These are phyloP conservation scores for Tricholoma bakamatsutake DNA, from an alignment of 768 basidiomycete genomes.

Conservation along the genomic window DNA sequence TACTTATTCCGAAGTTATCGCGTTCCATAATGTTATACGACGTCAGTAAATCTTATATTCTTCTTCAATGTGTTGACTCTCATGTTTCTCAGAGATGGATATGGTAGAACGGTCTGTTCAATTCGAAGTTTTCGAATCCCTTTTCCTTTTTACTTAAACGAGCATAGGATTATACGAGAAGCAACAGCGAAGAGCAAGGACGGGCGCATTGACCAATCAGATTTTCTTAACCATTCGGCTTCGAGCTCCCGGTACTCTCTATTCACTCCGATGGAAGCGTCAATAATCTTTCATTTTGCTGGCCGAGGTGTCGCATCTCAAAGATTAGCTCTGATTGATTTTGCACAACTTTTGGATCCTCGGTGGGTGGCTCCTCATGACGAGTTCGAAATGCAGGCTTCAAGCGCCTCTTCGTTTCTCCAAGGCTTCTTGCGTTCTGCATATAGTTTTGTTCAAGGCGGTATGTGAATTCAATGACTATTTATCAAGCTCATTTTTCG, in stretches of 20 bases:
- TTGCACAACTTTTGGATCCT: slow-evolving; percentile 88
- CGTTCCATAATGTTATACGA: slow-evolving; percentile 94
- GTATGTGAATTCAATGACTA: slow-evolving; percentile 27
- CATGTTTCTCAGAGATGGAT: slow-evolving; percentile 72
- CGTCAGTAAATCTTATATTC: slow-evolving; percentile 38
- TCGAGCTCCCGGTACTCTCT: slow-evolving; percentile 87
- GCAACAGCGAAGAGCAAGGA: slow-evolving; percentile 89
- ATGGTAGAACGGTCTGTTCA: slow-evolving; percentile 76
- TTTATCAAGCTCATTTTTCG: slow-evolving; percentile 12
- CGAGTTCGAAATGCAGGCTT: slow-evolving; percentile 30
- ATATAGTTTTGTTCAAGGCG: slow-evolving; percentile 88
- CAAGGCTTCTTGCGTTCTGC: slow-evolving; percentile 58
- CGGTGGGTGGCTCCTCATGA: slow-evolving; percentile 76
- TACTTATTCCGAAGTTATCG: slow-evolving; percentile 93
- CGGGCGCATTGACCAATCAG: slow-evolving; percentile 92
- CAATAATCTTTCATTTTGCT: slow-evolving; percentile 97
- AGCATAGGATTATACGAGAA: slow-evolving; percentile 74
- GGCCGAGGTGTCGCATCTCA: slow-evolving; percentile 66
- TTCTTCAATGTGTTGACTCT: background rate
- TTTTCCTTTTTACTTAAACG: slow-evolving; percentile 6
- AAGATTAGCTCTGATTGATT: slow-evolving; percentile 82
- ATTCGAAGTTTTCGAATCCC: background rate
- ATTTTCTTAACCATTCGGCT: slow-evolving; percentile 88
- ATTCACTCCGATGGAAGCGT: slow-evolving; percentile 98
- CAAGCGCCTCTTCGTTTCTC: slow-evolving; percentile 37